Evolutionary conservation across 768 basidiomycete species (phyloP).

Genomic region (Trametes cinnabarina): DNA sequence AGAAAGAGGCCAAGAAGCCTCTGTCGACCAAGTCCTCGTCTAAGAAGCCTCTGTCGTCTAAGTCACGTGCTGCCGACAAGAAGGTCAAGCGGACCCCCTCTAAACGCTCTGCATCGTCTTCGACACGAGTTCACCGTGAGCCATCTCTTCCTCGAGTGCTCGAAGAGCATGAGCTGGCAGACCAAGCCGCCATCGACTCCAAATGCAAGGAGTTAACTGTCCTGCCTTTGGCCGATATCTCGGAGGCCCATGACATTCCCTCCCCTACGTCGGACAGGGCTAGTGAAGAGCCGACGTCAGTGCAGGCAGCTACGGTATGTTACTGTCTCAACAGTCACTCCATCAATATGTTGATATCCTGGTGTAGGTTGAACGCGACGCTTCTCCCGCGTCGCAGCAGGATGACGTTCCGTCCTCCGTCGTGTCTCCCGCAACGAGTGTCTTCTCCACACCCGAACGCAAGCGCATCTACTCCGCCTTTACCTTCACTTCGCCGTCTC

Average conservation of each 20-base stretch:
- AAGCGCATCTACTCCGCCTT: conserved; percentile 71
- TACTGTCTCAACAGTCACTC: no score
- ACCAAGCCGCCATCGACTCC: conserved; percentile 63
- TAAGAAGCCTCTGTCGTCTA: neutral
- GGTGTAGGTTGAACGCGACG: conserved; percentile 3
- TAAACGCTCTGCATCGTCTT: conserved; percentile 23
- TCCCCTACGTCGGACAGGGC: conserved; percentile 16
- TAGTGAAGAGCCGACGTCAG: neutral
- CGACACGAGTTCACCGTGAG: conserved; percentile 41
- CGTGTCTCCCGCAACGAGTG: conserved; percentile 28
- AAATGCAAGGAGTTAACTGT: conserved; percentile 80
- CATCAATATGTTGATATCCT: no score
- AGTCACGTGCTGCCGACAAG: conserved; percentile 18
- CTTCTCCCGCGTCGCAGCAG: conserved; percentile 3
- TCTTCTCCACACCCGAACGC: conserved; percentile 75
- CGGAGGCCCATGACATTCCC: conserved; percentile 55
- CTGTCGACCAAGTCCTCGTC: no score
- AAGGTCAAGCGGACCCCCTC: conserved; percentile 29
- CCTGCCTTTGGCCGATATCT: conserved; percentile 74
- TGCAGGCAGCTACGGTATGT: neutral
- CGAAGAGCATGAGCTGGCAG: conserved; percentile 44
- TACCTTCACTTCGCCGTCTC: conserved; percentile 76
- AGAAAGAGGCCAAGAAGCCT: conserved; percentile 21
- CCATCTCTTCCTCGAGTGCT: conserved; percentile 63
- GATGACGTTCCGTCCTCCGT: conserved; percentile 31